These are phyloP conservation scores for Fusarium algeriense DNA, from an alignment of 2,329 filamentous ascomycete species.

Conservation along the genomic window DNA sequence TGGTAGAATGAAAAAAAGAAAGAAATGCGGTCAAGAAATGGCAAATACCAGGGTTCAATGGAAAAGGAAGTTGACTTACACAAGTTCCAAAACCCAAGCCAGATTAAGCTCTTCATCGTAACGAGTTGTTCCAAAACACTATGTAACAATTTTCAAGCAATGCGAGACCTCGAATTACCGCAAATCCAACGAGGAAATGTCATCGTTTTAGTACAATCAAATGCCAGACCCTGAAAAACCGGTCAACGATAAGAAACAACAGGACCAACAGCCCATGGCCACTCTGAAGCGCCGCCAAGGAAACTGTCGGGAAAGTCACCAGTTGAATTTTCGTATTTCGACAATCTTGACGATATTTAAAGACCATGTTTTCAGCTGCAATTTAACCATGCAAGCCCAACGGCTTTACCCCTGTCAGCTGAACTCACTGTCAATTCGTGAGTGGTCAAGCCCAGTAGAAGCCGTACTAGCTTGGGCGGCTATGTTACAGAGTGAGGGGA, in stretches of 20 bases:
- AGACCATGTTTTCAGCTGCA: constrained; percentile 3
- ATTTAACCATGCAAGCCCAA: background rate
- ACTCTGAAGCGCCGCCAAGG: constrained; percentile 17
- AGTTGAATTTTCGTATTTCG: background rate
- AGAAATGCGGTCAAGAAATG: too few species aligned
- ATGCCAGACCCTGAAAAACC: background rate
- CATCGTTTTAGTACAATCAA: too few species aligned
- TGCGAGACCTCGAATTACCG: too few species aligned
- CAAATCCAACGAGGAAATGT: too few species aligned
- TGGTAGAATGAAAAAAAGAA: too few species aligned
- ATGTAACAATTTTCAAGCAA: too few species aligned
- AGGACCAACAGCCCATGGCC: background rate
- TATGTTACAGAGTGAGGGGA: constrained; percentile 6
- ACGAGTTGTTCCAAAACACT: background rate
- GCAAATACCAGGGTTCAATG: too few species aligned
- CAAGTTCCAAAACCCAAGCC: constrained; percentile 26
- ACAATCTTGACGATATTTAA: background rate
- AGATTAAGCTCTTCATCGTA: constrained; percentile 19
- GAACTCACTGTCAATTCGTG: constrained; percentile 21
- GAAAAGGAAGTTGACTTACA: background rate
- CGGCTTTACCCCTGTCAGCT: constrained; percentile 26
- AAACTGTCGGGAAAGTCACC: background rate
- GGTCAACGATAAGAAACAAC: background rate
- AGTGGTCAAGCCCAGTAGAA: constrained; percentile 8
- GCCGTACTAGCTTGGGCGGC: constrained; percentile 25